Evolutionary conservation across 192 early-diverging fungal species (phyloP).

Genomic region (Jimgerdemannia lactiflua): DNA sequence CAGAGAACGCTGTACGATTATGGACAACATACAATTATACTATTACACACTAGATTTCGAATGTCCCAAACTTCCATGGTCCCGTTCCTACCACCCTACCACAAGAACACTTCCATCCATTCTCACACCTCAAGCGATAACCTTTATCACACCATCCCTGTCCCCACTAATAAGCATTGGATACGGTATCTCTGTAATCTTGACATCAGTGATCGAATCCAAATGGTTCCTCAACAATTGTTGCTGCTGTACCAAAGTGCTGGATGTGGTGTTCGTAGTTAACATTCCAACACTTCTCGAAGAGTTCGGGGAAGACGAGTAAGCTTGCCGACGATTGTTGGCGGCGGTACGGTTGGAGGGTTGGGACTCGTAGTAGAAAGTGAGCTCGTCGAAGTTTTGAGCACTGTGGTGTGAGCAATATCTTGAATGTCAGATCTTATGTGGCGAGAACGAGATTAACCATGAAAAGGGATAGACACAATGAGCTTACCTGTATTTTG

Average conservation of each 20-base stretch:
- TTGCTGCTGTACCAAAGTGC: slow-evolving; percentile 44
- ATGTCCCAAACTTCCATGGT: not conserved
- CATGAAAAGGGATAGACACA: not conserved
- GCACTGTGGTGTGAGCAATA: slow-evolving; percentile 35
- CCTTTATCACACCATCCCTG: slow-evolving; percentile 78
- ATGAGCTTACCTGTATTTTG: slow-evolving; percentile 59
- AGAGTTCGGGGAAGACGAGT: not conserved
- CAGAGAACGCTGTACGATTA: not conserved
- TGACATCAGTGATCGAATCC: slow-evolving; percentile 72
- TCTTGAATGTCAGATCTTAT: not conserved
- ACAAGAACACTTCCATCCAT: slow-evolving; percentile 11
- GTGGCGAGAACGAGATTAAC: too few species aligned
- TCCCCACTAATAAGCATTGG: slow-evolving; percentile 74
- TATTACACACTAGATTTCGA: not conserved
- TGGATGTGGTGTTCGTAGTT: not conserved
- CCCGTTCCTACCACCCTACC: not conserved
- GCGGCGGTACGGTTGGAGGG: slow-evolving; percentile 25
- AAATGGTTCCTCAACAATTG: slow-evolving; percentile 59
- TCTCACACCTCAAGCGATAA: slow-evolving; percentile 37
- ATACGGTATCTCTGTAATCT: slow-evolving; percentile 64
- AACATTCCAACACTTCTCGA: not conserved
- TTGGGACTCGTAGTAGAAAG: slow-evolving; percentile 54
- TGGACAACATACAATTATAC: not conserved
- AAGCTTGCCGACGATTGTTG: not conserved
- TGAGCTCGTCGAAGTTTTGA: slow-evolving; percentile 49